Conservation (phyloP, 2,329 filamentous ascomycete species). For the Xenosphaeropsis pyriputrescens region DNA sequence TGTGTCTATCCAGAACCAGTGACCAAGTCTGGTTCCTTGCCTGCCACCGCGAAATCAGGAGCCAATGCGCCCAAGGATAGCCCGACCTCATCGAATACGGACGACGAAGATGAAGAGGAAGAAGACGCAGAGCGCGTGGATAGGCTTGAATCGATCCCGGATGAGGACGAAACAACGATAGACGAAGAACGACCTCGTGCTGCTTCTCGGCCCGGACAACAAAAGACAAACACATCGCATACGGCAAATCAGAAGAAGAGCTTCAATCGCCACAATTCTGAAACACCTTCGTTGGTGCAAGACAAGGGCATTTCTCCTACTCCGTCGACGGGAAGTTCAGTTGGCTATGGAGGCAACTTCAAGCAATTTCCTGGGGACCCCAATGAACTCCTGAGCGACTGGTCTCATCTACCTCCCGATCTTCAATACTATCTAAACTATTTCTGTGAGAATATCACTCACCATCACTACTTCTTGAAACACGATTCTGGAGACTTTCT, state of each 20-base stretch:
- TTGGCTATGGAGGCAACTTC: slow-evolving; percentile 6
- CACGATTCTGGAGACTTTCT: slow-evolving; percentile 62
- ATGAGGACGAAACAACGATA: slow-evolving; percentile 30
- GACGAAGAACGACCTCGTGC: slow-evolving; percentile 9
- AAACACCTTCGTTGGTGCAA: slow-evolving; percentile 35
- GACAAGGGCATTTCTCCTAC: slow-evolving; percentile 37
- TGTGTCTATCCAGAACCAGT: slow-evolving; percentile 75
- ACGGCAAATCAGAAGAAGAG: slow-evolving; percentile 21
- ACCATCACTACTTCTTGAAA: slow-evolving; percentile 72
- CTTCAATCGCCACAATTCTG: slow-evolving; percentile 30
- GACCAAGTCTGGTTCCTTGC: slow-evolving; percentile 16
- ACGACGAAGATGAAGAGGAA: slow-evolving; percentile 31
- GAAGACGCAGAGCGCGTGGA: slow-evolving; percentile 19
- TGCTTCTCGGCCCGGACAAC: slow-evolving; percentile 14
- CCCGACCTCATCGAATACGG: slow-evolving; percentile 35
- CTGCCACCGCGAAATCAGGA: slow-evolving; percentile 12
- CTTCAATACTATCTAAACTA: slow-evolving; percentile 68
- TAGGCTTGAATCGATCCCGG: slow-evolving; percentile 36
- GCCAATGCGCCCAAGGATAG: slow-evolving; percentile 18
- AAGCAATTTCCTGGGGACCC: no score
- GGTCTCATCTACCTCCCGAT: slow-evolving; percentile 49
- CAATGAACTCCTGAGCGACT: slow-evolving; percentile 22
- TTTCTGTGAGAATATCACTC: slow-evolving; percentile 61
- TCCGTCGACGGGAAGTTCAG: slow-evolving; percentile 26
- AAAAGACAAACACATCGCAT: slow-evolving; percentile 24